A percentile compares a stretch with the other conserved stretches of the same genome.
These are phyloP conservation scores for Tothia fuscella DNA, from an alignment of 2,329 filamentous ascomycete species.

Conservation along the genomic window DNA sequence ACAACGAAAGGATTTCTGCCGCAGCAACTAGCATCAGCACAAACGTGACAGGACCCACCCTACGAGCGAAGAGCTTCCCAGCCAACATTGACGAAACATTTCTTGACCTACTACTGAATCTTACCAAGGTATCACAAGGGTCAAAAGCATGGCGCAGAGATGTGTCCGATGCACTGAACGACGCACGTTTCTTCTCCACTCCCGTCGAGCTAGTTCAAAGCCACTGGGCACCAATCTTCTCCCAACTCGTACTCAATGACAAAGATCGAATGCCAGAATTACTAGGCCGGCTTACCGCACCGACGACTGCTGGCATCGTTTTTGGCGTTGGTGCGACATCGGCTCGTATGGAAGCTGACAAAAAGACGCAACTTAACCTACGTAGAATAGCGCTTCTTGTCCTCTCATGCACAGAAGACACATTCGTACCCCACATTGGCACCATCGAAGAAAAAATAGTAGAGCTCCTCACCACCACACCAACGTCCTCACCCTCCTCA, in stretches of 20 bases:
- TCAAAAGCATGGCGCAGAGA: slow-evolving; percentile 93
- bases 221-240: slow-evolving; percentile 73
- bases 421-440: slow-evolving; percentile 65
- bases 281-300: slow-evolving; percentile 64
- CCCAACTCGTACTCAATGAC: slow-evolving; percentile 73
- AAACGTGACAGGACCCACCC: slow-evolving; percentile 67
- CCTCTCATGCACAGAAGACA: slow-evolving; percentile 63
- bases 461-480: slow-evolving; percentile 72
- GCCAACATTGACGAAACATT: slow-evolving; percentile 65
- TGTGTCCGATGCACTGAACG: slow-evolving; percentile 81
- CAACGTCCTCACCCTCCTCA: slow-evolving; percentile 83
- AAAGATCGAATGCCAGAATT: slow-evolving; percentile 82
- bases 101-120: slow-evolving; percentile 61
- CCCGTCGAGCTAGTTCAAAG: slow-evolving; percentile 51
- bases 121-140: slow-evolving; percentile 64
- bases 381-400: slow-evolving; percentile 71
- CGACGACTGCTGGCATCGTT: slow-evolving; percentile 88
- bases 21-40: slow-evolving; percentile 72
- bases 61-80: slow-evolving; percentile 78
- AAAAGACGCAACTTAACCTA: slow-evolving; percentile 81
- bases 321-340: slow-evolving; percentile 96
- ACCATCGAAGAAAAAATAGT: slow-evolving; percentile 70
- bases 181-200: slow-evolving; percentile 71
- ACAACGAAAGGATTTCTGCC: slow-evolving; percentile 68
- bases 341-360: slow-evolving; percentile 86